Evolutionary conservation across 2,329 filamentous ascomycete species (phyloP), one percentile per base, ranked within the genome.

Genomic region (Penicillium fuscoglaucum): DNA sequence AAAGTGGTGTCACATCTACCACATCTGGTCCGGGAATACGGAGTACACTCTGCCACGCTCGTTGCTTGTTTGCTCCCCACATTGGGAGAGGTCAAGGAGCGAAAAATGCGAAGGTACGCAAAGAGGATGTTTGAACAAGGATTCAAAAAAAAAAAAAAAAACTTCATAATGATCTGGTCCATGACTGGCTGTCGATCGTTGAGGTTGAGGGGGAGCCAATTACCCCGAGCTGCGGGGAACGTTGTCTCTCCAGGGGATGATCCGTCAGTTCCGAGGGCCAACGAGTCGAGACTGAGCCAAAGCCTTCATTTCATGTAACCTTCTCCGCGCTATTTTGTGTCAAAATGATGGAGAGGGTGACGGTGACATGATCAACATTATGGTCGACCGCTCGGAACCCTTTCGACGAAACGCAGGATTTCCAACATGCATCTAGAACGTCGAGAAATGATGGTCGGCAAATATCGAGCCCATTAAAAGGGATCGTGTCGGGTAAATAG

Each of bases 221-320:
- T 53, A 53, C 46, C 45, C 59, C 59, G 55, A 55, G 58, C 48
- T 64, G 64, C 61, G 64, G 64, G 64, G 64, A 64, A 63, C 26
- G 35, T 48, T 19, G n/a, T 35, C 19, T 41, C n/a, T 52, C 52
- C 28, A 35, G 47, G 40, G 21, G 39, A 51, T 21, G 45, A 60
- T 53, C 61, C 52, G 57, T 60, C 29, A 31, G n/a, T 47, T 57
- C 43, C 50, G 49, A 39, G 41, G 17, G 37, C 37, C 37, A 31
- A 19, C 26, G 13, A 47, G 40, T 31, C 19, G 3, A 31, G 15
- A 33, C 21, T 26, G 15, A 26, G 28, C 12, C 6, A 24, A 46
- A 21, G 21, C 21, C 24, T n/a, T 29, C 7, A 33, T 8, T 12
- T 37, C 17, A 58, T 58, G 50, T 44, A 58, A 58, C 55, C 49